Evolutionary conservation across 2,329 filamentous ascomycete genomes (phyloP).

Genomic region (Calonectria honghensis): DNA sequence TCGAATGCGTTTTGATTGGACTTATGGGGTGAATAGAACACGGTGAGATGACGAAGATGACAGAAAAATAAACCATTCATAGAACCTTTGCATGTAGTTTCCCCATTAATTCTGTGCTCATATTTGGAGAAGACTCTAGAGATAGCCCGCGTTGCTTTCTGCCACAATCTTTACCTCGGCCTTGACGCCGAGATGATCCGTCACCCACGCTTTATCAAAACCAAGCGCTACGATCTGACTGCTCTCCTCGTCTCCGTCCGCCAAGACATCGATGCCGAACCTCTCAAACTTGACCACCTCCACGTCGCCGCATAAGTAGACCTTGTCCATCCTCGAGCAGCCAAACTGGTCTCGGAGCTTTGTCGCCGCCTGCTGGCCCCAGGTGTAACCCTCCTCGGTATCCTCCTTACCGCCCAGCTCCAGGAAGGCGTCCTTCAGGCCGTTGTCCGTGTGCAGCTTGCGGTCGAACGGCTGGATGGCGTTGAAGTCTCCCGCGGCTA

Average conservation of each 20-base stretch:
- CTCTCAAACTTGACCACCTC: constrained; percentile 61
- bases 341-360: constrained; percentile 66
- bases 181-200: constrained; percentile 66
- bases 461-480: constrained; percentile 73
- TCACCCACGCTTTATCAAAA: constrained; percentile 68
- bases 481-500: constrained; percentile 75
- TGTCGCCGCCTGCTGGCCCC: constrained; percentile 72
- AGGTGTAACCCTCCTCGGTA: constrained; percentile 72
- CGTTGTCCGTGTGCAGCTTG: constrained; percentile 67
- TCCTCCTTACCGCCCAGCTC: constrained; percentile 70
- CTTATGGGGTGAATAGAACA: no score
- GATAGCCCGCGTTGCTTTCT: constrained; percentile 25
- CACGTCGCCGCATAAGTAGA: constrained; percentile 65
- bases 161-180: constrained; percentile 38
- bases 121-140: constrained; percentile 26
- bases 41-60: no score
- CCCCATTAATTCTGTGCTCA: neutral
- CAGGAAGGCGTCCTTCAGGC: constrained; percentile 71
- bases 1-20: no score
- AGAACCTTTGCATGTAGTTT: neutral
- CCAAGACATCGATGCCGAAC: constrained; percentile 67
- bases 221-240: constrained; percentile 53
- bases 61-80: neutral
- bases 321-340: constrained; percentile 72
- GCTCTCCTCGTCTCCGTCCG: constrained; percentile 56